Percentiles rank a stretch among this genome's conserved stretches.
phyloP scores from a whole-genome alignment of 1,284 basidiomycete genomes.

The Apiotrichum sp. region DNA sequence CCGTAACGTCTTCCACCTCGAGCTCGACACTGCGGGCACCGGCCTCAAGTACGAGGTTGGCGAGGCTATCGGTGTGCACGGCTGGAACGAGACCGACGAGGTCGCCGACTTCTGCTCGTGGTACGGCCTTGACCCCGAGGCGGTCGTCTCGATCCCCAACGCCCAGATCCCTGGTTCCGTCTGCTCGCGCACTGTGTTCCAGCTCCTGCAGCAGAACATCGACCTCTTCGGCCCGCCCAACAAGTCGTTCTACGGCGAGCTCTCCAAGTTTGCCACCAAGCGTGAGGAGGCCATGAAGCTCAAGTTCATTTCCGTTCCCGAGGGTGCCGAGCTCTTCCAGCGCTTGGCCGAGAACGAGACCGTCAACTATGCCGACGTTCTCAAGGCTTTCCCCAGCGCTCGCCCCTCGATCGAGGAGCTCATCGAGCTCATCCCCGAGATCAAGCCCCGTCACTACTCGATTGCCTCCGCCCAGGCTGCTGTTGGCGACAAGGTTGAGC shows the following conservation, averaged over 20 bases:
- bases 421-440: slow-evolving; percentile 84
- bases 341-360: slow-evolving; percentile 93
- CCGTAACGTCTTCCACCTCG: slow-evolving; percentile 98
- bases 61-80: slow-evolving; percentile 93
- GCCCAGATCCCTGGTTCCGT: slow-evolving; percentile 49
- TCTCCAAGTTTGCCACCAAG: slow-evolving; percentile 68
- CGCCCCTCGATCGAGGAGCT: slow-evolving; percentile 71
- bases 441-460: slow-evolving; percentile 96
- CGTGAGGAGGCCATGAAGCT: slow-evolving; percentile 74
- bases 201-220: slow-evolving; percentile 91
- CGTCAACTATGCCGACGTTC: slow-evolving; percentile 84
- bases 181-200: slow-evolving; percentile 86
- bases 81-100: slow-evolving; percentile 91
- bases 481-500: slow-evolving; percentile 87
- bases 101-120: slow-evolving; percentile 82
- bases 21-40: slow-evolving; percentile 87
- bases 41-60: slow-evolving; percentile 93
- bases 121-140: slow-evolving; percentile 81
- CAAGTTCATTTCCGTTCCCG: slow-evolving; percentile 87
- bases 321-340: slow-evolving; percentile 89
- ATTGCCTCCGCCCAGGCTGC: slow-evolving; percentile 93
- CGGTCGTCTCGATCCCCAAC: slow-evolving; percentile 75
- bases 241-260: slow-evolving; percentile 88
- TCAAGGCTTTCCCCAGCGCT: slow-evolving; percentile 74
- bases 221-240: slow-evolving; percentile 94